Evolutionary conservation across 116 monocot species (phyloP), one percentile per base, ranked within the genome.

Genomic region (Zostera marina): DNA sequence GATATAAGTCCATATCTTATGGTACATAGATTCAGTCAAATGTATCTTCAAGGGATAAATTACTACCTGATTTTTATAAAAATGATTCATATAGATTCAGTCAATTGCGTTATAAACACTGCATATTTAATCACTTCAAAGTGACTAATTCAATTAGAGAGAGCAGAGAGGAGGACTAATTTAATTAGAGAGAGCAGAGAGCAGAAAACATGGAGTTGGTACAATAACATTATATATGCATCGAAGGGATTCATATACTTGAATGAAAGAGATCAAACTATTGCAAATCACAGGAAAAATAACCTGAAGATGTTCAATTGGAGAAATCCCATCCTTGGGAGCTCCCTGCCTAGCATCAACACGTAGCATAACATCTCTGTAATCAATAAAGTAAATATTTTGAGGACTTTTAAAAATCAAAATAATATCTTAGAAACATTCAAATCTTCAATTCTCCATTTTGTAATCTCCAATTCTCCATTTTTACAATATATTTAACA

Each of bases 1-100:
- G 63, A 99, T 83, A 46, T 99, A 99, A 13, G 83, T 83, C 99
- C 99, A 99, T 91, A 99, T 99, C 99, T 87, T 99, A 61, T 84
- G 76, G 60, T 99, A 99, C 99, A 91, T 99, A 22, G 83, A 75
- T 70, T 99, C 99, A 47, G 91, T 81, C 65, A 99, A 77, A 77
- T 99, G 77, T 56, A 99, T 99, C 72, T 77, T 99, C 72, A 99
- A 67, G 3, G 99, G 99, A 75, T 83, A 87, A 14, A 99, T 99
- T 43, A 83, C 90, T 43, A 99, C 99, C 99, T 88, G 55, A 42
- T 59, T 81, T 51, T 48, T 48, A 11, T 15, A 16, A 48, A 48
- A 15, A 48, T 48, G 17, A 48, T 15, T 14, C 48, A 48, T n/a
- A 6, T 15, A 19, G 46, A 15, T 48, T 19, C 14, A n/a, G 16